Percentiles rank a stretch among this genome's conserved stretches.
These are phyloP conservation scores for Rickenella mellea DNA, from an alignment of 768 basidiomycete species.

Conservation along the genomic window DNA sequence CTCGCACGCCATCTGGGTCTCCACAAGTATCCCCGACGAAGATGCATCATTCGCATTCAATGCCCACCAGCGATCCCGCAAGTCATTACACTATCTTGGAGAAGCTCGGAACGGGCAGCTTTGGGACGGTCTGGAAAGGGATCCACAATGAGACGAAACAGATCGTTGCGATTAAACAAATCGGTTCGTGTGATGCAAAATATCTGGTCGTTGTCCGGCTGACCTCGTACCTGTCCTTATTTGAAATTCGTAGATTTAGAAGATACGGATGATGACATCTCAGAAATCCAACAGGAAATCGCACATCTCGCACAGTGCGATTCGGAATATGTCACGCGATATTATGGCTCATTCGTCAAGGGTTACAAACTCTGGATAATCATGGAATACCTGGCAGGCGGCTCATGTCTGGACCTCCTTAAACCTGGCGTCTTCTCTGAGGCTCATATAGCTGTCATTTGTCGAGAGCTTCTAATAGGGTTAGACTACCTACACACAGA, in stretches of 20 bases:
- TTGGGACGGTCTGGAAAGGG: slow-evolving; percentile 96
- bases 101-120: slow-evolving; percentile 95
- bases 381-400: slow-evolving; percentile 98
- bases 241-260: slow-evolving; percentile 65
- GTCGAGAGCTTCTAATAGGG: slow-evolving; percentile 85
- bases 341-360: slow-evolving; percentile 95
- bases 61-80: slow-evolving; percentile 72
- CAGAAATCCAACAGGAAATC: slow-evolving; percentile 98
- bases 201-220: too few species aligned
- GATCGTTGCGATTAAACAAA: slow-evolving; percentile 97
- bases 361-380: slow-evolving; percentile 98
- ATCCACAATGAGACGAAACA: slow-evolving; percentile 91
- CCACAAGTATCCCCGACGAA: slow-evolving; percentile 36
- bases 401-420: slow-evolving; percentile 94
- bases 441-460: slow-evolving; percentile 89
- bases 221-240: slow-evolving; percentile 5
- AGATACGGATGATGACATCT: slow-evolving; percentile 96
- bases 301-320: slow-evolving; percentile 93
- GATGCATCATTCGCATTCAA: slow-evolving; percentile 59
- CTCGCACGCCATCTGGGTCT: slow-evolving; percentile 39
- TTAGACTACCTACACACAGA: slow-evolving; percentile 95
- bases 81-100: slow-evolving; percentile 89
- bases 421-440: slow-evolving; percentile 89
- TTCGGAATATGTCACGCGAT: slow-evolving; percentile 92
- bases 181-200: slow-evolving; percentile 72